phyloP scores from a whole-genome alignment of 2,329 filamentous ascomycete genomes.

The Paracoccidioides lutzii region DNA sequence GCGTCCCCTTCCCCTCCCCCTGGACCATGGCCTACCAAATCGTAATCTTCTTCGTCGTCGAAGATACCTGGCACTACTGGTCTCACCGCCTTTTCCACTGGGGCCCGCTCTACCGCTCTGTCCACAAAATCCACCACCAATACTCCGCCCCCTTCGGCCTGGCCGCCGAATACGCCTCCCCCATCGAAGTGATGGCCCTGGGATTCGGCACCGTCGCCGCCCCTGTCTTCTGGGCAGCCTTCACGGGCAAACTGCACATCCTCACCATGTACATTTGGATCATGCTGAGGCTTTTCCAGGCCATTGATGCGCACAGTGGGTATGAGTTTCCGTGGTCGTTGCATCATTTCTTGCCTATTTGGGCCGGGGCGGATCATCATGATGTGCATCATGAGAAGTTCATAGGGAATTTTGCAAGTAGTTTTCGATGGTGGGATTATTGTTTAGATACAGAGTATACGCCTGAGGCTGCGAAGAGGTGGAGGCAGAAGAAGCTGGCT shows the following conservation, averaged over 20 bases:
- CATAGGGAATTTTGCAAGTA: conserved; percentile 94
- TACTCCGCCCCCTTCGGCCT: conserved; percentile 96
- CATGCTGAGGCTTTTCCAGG: conserved; percentile 81
- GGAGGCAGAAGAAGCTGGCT: conserved; percentile 47
- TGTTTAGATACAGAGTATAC: conserved; percentile 85
- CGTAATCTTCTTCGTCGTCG: conserved; percentile 82
- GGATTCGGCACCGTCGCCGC: conserved; percentile 73
- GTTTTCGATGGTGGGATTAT: conserved; percentile 99
- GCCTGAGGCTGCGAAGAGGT: conserved; percentile 69
- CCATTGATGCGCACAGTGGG: conserved; percentile 92
- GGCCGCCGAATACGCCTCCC: conserved; percentile 92
- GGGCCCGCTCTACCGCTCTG: conserved; percentile 85
- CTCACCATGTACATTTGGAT: conserved; percentile 99
- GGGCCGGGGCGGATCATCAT: conserved; percentile 94
- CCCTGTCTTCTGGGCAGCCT: conserved; percentile 68
- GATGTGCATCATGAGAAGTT: conserved; percentile 97
- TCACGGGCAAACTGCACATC: conserved; percentile 83
- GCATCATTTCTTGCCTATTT: conserved; percentile 92
- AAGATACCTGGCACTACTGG: conserved; percentile 99
- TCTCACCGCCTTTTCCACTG: conserved; percentile 86
- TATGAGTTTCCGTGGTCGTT: conserved; percentile 98
- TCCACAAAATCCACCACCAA: conserved; percentile 98
- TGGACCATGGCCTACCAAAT: conserved; percentile 88
- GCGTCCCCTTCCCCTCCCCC: conserved; percentile 74
- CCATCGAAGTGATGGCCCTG: conserved; percentile 91